These are phyloP conservation scores for Setomelanomma holmii DNA, from an alignment of 2,329 filamentous ascomycete species.

Conservation along the genomic window DNA sequence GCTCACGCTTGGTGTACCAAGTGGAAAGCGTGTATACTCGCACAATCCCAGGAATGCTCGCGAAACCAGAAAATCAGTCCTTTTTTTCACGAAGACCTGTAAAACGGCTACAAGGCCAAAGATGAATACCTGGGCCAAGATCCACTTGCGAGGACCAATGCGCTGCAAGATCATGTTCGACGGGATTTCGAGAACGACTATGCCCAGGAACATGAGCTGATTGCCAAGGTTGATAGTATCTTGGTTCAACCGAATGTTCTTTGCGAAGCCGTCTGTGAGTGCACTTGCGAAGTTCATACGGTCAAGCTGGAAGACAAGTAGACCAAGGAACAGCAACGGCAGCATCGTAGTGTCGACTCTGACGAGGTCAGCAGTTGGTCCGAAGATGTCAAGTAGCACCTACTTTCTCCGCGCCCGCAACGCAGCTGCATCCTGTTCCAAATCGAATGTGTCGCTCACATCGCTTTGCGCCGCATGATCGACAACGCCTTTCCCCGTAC, in stretches of 20 bases:
- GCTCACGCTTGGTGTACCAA: conserved; percentile 58
- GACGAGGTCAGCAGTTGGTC: not conserved
- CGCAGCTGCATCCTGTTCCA: conserved; percentile 15
- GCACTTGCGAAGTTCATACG: conserved; percentile 62
- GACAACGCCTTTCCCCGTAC: conserved; percentile 18
- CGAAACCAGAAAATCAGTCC: conserved; percentile 55
- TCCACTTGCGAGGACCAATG: conserved; percentile 53
- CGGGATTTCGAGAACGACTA: conserved; percentile 60
- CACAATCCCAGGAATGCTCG: conserved; percentile 56
- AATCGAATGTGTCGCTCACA: conserved; percentile 6
- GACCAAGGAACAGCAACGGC: conserved; percentile 57
- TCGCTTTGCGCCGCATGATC: conserved; percentile 11
- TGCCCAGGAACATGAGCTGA: conserved; percentile 61
- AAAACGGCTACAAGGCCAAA: conserved; percentile 58
- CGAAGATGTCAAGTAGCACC: no score
- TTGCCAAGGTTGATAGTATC: conserved; percentile 61
- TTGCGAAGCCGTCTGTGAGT: conserved; percentile 57
- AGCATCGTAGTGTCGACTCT: conserved; percentile 59
- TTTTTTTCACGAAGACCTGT: conserved; percentile 45
- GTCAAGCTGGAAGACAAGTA: conserved; percentile 61
- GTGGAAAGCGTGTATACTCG: conserved; percentile 61
- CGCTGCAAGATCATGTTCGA: conserved; percentile 57
- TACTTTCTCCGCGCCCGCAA: conserved; percentile 29
- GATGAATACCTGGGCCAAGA: conserved; percentile 56
- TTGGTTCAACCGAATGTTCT: conserved; percentile 53